Evolutionary conservation across 106 monocot species (phyloP), one percentile per base, ranked within the genome.

Genomic region (Dioscorea alata): DNA sequence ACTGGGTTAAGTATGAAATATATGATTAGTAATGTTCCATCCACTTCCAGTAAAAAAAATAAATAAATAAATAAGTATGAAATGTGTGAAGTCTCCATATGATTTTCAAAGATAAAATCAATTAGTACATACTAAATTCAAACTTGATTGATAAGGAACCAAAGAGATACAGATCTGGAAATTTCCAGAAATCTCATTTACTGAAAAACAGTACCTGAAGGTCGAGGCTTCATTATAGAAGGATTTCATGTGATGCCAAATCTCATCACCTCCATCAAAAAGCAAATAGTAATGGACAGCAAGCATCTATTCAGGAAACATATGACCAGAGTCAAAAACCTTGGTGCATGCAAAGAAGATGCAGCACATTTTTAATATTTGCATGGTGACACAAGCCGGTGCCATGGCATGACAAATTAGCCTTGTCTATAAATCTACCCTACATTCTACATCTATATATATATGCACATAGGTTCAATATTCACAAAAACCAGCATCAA

Each of bases 271-370:
- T 49, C 92, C 92, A 66, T 93, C 90, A 80, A 99, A 99, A 61
- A 99, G 82, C 77, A 99, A 68, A 74, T 99, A 99, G 71, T 99
- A 99, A 59, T 99, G 97, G 60, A 99, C 73, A 5, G 97, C 69
- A 70, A 99, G 85, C 87, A 99, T 92, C 97, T 99, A 67, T 20
- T 53, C 24, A 62, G 62, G 20, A 75, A 32, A 76, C 42, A 78
- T 70, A 33, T 20, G 19, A 31, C 33, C 31, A 31, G 67, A 33
- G 22, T 24, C 23, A 23, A 57, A 32, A 24, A 20, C 60, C 15
- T 7, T 58, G 59, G 57, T 8, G 23, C 34, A 49, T 8, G 58
- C 65, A 57, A 65, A 51, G 20, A 56, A 33, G 21, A n/a, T 22
- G 4, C 10, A 6, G 10, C 42, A 34, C 35, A 23, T 34, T 15